A percentile compares a stretch with the other conserved stretches of the same genome.
phyloP scores from a whole-genome alignment of 202 grass and related monocot species.

The Musa balbisiana region DNA sequence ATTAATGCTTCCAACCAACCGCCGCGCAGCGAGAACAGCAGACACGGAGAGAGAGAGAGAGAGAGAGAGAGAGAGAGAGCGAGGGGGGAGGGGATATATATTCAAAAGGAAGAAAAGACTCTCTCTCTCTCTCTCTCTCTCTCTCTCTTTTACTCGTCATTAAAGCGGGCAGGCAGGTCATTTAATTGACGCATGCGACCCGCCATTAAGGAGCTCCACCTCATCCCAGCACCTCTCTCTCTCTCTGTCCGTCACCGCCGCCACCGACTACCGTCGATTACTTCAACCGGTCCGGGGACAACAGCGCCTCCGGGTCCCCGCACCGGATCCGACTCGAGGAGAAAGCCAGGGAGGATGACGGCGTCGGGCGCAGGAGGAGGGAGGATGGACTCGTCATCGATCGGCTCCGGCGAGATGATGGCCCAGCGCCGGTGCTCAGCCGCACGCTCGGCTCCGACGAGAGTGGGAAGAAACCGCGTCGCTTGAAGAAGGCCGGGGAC shows the following conservation, averaged over 20 bases:
- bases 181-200: constrained; percentile 38
- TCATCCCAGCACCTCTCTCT: constrained; percentile 9
- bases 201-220: constrained; percentile 41
- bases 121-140: background rate
- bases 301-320: constrained; percentile 84
- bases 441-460: constrained; percentile 37
- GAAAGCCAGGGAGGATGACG: constrained; percentile 3
- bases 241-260: background rate
- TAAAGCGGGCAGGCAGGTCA: constrained; percentile 21
- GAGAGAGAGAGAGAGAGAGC: too few relatives aligned
- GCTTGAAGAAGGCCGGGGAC: constrained; percentile 53
- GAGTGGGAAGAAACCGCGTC: constrained; percentile 60
- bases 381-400: background rate
- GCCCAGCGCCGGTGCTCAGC: constrained; percentile 20
- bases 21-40: background rate
- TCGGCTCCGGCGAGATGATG: background rate
- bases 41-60: too few relatives aligned
- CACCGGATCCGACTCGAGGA: constrained; percentile 69
- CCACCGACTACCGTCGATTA: constrained; percentile 25
- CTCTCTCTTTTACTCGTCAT: background rate
- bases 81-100: too few relatives aligned
- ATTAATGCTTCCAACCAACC: background rate
- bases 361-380: constrained; percentile 9
- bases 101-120: background rate
- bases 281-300: constrained; percentile 72